phyloP scores from a whole-genome alignment of 495 filamentous ascomycete species.

The Aspergillus conjunctus region DNA sequence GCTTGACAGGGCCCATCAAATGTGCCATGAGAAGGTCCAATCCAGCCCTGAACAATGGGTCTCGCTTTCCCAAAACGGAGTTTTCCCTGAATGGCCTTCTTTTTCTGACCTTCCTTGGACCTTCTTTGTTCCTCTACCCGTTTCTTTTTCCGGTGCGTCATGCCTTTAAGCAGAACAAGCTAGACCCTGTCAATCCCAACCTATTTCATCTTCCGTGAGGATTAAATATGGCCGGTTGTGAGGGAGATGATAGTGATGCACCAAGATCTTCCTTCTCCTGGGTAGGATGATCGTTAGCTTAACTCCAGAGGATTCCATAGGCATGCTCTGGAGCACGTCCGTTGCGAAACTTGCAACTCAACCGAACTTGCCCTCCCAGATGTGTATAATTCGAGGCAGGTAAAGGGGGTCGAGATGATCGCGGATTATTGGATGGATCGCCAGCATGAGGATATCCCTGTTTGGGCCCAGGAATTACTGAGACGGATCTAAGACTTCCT shows the following conservation, averaged over 20 bases:
- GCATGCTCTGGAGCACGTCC: neutral
- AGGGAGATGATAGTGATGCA: slow-evolving; percentile 2
- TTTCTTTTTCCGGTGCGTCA: neutral
- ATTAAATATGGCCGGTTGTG: slow-evolving; percentile 10
- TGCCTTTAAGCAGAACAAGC: slow-evolving; percentile 6
- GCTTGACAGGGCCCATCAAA: too few relatives aligned
- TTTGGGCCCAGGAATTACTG: too few relatives aligned
- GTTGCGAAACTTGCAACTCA: neutral
- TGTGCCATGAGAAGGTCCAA: too few relatives aligned
- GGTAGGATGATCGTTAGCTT: slow-evolving; percentile 9
- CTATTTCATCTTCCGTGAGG: slow-evolving; percentile 4
- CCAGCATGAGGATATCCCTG: too few relatives aligned
- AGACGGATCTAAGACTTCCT: too few relatives aligned
- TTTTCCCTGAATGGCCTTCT: neutral
- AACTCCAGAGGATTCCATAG: slow-evolving; percentile 8
- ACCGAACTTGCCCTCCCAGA: neutral
- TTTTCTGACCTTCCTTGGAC: neutral
- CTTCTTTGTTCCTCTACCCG: neutral
- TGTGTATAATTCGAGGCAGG: neutral
- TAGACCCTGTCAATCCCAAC: slow-evolving; percentile 20
- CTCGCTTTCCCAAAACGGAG: neutral
- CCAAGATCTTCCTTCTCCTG: slow-evolving; percentile 16
- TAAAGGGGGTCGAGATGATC: neutral
- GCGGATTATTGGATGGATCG: neutral
- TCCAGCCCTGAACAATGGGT: too few relatives aligned